Conservation (phyloP, 2,329 filamentous ascomycete species). For the Botrytis aclada region DNA sequence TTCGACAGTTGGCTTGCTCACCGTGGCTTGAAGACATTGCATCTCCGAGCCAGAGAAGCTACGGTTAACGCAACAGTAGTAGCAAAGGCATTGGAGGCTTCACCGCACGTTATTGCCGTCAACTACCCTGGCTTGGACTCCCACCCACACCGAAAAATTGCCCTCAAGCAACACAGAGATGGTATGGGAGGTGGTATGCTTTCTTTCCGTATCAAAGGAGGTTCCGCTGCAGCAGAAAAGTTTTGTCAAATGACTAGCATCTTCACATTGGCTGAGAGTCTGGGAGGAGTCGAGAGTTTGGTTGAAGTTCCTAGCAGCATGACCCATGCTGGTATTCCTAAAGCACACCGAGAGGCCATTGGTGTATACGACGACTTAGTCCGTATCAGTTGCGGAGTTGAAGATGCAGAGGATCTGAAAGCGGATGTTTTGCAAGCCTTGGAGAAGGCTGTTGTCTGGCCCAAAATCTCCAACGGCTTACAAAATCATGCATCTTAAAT, state of each 20-base stretch:
- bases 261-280: slow-evolving; percentile 88
- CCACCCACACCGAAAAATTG: slow-evolving; percentile 82
- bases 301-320: slow-evolving; percentile 92
- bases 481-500: not conserved
- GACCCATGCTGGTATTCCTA: slow-evolving; percentile 95
- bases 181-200: slow-evolving; percentile 97
- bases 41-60: slow-evolving; percentile 85
- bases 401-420: slow-evolving; percentile 82
- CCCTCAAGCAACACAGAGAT: slow-evolving; percentile 85
- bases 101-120: slow-evolving; percentile 79
- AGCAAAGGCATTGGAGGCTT: slow-evolving; percentile 72
- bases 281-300: slow-evolving; percentile 89
- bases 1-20: slow-evolving; percentile 99
- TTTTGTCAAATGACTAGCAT: slow-evolving; percentile 90
- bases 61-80: slow-evolving; percentile 76
- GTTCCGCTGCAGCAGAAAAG: slow-evolving; percentile 77
- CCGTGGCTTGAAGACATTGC: slow-evolving; percentile 92
- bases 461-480: slow-evolving; percentile 36
- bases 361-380: slow-evolving; percentile 95
- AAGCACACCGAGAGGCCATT: slow-evolving; percentile 83
- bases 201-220: slow-evolving; percentile 88
- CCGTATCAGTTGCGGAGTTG: slow-evolving; percentile 87
- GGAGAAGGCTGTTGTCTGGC: slow-evolving; percentile 62
- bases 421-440: slow-evolving; percentile 80
- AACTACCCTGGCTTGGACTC: slow-evolving; percentile 93